Percentiles rank a stretch among this genome's conserved stretches.
phyloP scores from a whole-genome alignment of 768 basidiomycete genomes.

The Gyrodon lividus region DNA sequence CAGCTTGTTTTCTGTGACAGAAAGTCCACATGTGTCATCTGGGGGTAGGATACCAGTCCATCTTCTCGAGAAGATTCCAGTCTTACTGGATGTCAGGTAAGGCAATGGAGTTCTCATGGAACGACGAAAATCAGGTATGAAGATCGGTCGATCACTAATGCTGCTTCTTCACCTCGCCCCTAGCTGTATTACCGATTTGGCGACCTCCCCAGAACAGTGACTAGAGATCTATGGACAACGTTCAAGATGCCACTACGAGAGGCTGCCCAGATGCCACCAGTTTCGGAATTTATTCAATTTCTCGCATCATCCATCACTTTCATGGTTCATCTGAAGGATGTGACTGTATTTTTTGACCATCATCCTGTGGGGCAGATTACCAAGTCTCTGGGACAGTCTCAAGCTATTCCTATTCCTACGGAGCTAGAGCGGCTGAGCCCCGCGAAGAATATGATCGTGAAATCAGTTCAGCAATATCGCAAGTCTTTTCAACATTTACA shows the following conservation, averaged over 20 bases:
- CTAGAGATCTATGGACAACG: slow-evolving; percentile 63
- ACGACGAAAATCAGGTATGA: slow-evolving; percentile 76
- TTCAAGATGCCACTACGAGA: slow-evolving; percentile 86
- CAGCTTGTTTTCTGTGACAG: slow-evolving; percentile 78
- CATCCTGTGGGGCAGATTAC: slow-evolving; percentile 59
- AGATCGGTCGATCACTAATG: background rate
- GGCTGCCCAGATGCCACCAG: slow-evolving; percentile 65
- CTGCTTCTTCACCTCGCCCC: slow-evolving; percentile 2
- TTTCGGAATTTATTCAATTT: slow-evolving; percentile 87
- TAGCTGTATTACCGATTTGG: slow-evolving; percentile 81
- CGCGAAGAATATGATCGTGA: slow-evolving; percentile 64
- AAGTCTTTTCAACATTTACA: slow-evolving; percentile 20
- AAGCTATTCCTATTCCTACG: slow-evolving; percentile 47
- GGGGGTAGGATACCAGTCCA: slow-evolving; percentile 45
- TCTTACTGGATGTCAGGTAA: slow-evolving; percentile 42
- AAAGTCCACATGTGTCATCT: slow-evolving; percentile 74
- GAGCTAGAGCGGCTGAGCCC: slow-evolving; percentile 55
- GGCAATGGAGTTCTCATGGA: slow-evolving; percentile 96
- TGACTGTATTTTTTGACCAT: slow-evolving; percentile 78
- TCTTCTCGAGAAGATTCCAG: slow-evolving; percentile 18
- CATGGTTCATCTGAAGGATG: slow-evolving; percentile 71
- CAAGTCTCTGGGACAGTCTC: slow-evolving; percentile 55
- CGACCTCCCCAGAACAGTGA: slow-evolving; percentile 40
- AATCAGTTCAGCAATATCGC: slow-evolving; percentile 60
- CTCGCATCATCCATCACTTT: slow-evolving; percentile 89